Conservation (phyloP, 306 rosid species). For the Cyamopsis tetragonoloba region DNA sequence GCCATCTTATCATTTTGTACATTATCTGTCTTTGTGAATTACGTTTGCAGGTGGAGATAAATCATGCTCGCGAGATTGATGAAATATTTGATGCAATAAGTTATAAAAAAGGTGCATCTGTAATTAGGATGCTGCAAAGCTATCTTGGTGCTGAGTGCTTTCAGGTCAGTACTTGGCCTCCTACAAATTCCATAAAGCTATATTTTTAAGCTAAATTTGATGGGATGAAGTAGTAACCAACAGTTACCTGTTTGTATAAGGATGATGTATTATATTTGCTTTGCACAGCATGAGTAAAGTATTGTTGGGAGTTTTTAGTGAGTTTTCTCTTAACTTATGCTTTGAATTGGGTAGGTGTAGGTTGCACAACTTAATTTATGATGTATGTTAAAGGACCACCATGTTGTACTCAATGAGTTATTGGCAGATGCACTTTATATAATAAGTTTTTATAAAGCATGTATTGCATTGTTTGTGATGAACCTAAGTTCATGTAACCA, state of each 20-base stretch:
- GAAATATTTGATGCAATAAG: conserved; percentile 95
- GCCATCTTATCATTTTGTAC: background rate
- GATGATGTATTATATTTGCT: background rate
- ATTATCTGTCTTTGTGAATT: conserved; percentile 2
- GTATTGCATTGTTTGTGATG: too few species aligned
- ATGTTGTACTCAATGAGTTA: background rate
- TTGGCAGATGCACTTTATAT: background rate
- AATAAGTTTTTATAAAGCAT: too few species aligned
- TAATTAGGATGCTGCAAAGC: conserved; percentile 93
- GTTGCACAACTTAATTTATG: background rate
- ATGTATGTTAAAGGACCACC: background rate
- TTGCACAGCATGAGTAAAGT: background rate
- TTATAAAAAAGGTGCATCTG: conserved; percentile 88
- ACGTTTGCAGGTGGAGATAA: conserved; percentile 75
- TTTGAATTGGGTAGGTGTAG: background rate
- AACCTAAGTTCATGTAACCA: conserved; percentile 46
- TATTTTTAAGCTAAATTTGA: conserved; percentile 14
- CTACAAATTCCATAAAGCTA: background rate
- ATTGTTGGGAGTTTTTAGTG: background rate
- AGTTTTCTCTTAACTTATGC: conserved; percentile 4
- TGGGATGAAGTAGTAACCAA: too few species aligned
- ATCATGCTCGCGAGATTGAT: conserved; percentile 85
- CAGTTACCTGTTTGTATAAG: too few species aligned
- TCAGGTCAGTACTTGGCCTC: conserved; percentile 61
- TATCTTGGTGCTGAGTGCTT: conserved; percentile 87